Evolutionary conservation across 352 stramenopile species (phyloP).

Genomic region (Globisporangium uncinulatum): DNA sequence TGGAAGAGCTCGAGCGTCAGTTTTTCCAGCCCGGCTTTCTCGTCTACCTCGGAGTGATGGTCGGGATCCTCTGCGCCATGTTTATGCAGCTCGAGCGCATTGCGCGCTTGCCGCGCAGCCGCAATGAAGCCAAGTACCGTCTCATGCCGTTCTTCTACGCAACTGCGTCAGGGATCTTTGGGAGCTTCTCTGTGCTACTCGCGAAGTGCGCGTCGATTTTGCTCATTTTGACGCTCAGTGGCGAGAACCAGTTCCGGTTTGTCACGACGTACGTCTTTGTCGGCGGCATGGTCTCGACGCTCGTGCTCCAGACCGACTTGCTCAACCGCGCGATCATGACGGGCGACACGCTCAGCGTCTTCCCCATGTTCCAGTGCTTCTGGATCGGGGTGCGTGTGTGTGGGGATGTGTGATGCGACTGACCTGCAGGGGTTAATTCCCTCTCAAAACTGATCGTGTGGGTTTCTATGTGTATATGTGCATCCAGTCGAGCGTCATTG

Average conservation of each 20-base stretch:
- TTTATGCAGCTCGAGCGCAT: conserved; percentile 76
- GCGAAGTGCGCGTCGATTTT: conserved; percentile 82
- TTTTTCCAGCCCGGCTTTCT: conserved; percentile 77
- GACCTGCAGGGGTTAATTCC: neutral
- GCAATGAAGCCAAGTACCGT: conserved; percentile 61
- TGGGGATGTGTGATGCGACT: conserved; percentile 2
- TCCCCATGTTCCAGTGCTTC: conserved; percentile 87
- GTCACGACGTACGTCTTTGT: conserved; percentile 83
- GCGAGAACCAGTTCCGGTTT: conserved; percentile 83
- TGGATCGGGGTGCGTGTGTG: conserved; percentile 69
- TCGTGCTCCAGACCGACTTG: conserved; percentile 80
- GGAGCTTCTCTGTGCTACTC: conserved; percentile 76
- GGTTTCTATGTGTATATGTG: conserved; percentile 2
- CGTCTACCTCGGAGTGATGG: conserved; percentile 75
- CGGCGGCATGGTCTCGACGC: conserved; percentile 71
- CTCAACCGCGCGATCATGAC: conserved; percentile 83
- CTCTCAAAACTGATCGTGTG: no score
- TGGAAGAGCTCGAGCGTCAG: conserved; percentile 72
- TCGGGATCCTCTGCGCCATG: conserved; percentile 51
- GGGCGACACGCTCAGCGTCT: conserved; percentile 80
- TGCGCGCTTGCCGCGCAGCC: conserved; percentile 29
- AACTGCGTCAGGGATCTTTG: conserved; percentile 77
- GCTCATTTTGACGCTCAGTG: conserved; percentile 68
- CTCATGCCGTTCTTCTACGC: conserved; percentile 76
- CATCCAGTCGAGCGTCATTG: conserved; percentile 70